Evolutionary conservation across 192 early-diverging fungal species (phyloP).

Genomic region (Coemansia sp.): DNA sequence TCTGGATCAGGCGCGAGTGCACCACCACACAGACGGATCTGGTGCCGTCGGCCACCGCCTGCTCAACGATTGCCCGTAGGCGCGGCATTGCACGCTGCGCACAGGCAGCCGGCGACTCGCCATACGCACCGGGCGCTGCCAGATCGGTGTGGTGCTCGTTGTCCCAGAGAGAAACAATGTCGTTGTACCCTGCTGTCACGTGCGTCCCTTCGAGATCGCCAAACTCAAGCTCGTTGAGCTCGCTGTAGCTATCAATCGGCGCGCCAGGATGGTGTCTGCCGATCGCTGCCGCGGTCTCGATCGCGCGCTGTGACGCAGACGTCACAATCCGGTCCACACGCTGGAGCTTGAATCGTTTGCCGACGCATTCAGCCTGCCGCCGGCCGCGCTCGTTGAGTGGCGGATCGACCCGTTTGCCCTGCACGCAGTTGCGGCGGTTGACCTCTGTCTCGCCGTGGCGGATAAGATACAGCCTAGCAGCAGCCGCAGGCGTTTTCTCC

Average conservation of each 20-base stretch:
- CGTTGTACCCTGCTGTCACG: conserved; percentile 38
- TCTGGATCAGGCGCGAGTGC: conserved; percentile 44
- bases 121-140: conserved; percentile 16
- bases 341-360: conserved; percentile 24
- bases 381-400: conserved; percentile 46
- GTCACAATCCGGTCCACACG: conserved; percentile 49
- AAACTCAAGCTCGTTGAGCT: conserved; percentile 42
- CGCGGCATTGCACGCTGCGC: conserved; percentile 28
- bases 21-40: conserved; percentile 27
- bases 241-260: conserved; percentile 15
- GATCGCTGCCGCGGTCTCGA: conserved; percentile 34
- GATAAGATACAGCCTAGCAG: conserved; percentile 38
- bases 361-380: conserved; percentile 32
- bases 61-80: conserved; percentile 16
- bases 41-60: conserved; percentile 17
- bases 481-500: conserved; percentile 5
- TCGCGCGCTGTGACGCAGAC: conserved; percentile 28
- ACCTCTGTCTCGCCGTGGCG: conserved; percentile 53
- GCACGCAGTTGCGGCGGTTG: conserved; percentile 43
- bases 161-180: conserved; percentile 32
- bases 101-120: conserved; percentile 32
- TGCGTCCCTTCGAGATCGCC: conserved; percentile 42
- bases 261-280: conserved; percentile 19
- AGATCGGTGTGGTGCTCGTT: conserved; percentile 11
- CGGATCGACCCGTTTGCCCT: conserved; percentile 45